Evolutionary conservation across 352 stramenopile genomes (phyloP).

Genomic region (Phytopythium delawarense): DNA sequence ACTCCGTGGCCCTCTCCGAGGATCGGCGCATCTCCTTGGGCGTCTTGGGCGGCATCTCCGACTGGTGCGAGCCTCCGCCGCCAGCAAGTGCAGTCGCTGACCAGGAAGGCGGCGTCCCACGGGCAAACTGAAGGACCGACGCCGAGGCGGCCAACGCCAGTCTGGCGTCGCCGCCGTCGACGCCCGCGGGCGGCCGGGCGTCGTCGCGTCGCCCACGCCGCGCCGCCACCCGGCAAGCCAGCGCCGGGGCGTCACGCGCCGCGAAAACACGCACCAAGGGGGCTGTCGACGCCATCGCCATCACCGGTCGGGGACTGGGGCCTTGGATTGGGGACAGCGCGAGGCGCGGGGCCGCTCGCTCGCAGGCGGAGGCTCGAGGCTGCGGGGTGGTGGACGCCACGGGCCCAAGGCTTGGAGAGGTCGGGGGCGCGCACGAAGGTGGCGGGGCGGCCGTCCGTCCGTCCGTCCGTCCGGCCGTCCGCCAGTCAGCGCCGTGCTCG

Average conservation of each 20-base stretch:
- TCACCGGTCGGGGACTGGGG: neutral
- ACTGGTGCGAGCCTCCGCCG: no score
- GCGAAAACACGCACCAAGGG: neutral
- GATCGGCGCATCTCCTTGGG: neutral
- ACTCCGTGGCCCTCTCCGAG: no score
- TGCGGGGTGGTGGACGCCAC: no score
- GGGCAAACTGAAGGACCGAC: neutral
- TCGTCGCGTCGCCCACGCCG: neutral
- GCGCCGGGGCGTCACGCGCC: constrained; percentile 3
- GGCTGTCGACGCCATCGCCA: neutral
- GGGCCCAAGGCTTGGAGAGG: no score
- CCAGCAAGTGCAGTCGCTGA: neutral
- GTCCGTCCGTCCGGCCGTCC: constrained; percentile 1
- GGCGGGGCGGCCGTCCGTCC: no score
- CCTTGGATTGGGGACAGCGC: neutral
- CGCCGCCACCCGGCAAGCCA: neutral
- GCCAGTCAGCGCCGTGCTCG: constrained; percentile 1
- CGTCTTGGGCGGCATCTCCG: no score
- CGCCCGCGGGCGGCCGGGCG: neutral
- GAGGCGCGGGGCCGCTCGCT: no score
- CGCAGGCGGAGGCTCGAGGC: no score
- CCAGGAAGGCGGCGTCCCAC: constrained; percentile 4
- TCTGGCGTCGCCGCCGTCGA: neutral
- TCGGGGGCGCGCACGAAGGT: no score
- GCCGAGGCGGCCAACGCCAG: neutral